Conservation (phyloP, 345 rosid genomes). For the sweet orange (Citrus sinensis) region DNA sequence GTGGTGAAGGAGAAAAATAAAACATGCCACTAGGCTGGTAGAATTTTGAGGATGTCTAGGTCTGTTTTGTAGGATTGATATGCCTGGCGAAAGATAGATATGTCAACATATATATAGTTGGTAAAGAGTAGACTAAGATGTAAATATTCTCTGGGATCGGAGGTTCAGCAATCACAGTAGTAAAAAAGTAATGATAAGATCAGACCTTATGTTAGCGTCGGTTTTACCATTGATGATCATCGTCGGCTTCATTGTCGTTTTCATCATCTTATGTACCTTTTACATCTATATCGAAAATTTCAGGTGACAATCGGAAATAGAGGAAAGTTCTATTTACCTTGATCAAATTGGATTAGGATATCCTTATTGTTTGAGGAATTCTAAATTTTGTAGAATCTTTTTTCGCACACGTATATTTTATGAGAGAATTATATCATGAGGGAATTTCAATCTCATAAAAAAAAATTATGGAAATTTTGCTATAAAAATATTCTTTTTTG, state of each 20-base stretch:
- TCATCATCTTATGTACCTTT: too few species aligned
- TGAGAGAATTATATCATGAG: too few species aligned
- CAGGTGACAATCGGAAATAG: not conserved
- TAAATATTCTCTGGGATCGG: not conserved
- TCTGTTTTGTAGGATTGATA: not conserved
- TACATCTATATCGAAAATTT: too few species aligned
- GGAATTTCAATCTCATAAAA: too few species aligned
- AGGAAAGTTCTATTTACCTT: too few species aligned
- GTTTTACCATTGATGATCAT: not conserved
- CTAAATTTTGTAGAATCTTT: too few species aligned
- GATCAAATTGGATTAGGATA: too few species aligned
- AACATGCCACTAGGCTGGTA: not conserved
- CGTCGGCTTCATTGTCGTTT: not conserved
- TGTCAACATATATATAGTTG: not conserved
- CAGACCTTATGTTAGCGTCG: not conserved
- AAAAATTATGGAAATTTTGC: too few species aligned
- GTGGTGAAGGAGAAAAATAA: constrained; percentile 1
- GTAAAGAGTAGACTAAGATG: not conserved
- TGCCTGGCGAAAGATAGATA: not conserved
- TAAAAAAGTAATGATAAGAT: not conserved
- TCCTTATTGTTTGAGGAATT: too few species aligned
- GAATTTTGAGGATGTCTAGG: not conserved
- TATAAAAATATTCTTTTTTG: too few species aligned
- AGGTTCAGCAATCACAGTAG: not conserved
- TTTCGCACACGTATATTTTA: too few species aligned